Percentiles rank a stretch among this genome's conserved stretches.
These are phyloP conservation scores for Vaccinium darrowii DNA, from an alignment of 148 eudicot genomes.

Conservation along the genomic window DNA sequence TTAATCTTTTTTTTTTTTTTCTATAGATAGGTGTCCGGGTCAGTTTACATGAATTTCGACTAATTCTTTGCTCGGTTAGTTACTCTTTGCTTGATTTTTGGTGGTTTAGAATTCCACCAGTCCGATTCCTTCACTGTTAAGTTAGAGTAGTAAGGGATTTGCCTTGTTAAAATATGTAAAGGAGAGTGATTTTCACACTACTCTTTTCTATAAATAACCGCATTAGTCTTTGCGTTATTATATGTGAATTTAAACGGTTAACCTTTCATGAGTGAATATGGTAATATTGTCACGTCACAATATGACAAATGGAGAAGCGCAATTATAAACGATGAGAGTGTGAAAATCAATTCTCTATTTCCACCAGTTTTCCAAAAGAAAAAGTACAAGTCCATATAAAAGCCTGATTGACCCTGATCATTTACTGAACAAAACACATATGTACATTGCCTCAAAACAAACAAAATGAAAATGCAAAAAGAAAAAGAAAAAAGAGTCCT, in stretches of 20 bases:
- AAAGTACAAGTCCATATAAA: not conserved
- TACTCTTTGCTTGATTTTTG: not conserved
- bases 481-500: not conserved
- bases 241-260: no score
- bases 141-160: not conserved
- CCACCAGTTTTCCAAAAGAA: not conserved
- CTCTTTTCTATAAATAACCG: no score
- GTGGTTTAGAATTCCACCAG: not conserved
- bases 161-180: not conserved
- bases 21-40: no score
- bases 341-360: no score
- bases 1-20: no score
- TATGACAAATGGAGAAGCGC: no score
- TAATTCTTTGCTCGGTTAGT: not conserved
- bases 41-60: no score
- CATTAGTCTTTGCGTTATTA: no score
- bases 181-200: no score
- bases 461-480: not conserved
- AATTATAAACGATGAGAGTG: no score
- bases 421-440: not conserved
- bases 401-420: not conserved
- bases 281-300: no score
- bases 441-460: not conserved
- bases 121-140: not conserved
- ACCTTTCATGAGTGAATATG: no score